A percentile compares a stretch with the other conserved stretches of the same genome.
Conservation (phyloP, 2,329 filamentous ascomycete genomes). For the Nothomitra cinnamomea region DNA sequence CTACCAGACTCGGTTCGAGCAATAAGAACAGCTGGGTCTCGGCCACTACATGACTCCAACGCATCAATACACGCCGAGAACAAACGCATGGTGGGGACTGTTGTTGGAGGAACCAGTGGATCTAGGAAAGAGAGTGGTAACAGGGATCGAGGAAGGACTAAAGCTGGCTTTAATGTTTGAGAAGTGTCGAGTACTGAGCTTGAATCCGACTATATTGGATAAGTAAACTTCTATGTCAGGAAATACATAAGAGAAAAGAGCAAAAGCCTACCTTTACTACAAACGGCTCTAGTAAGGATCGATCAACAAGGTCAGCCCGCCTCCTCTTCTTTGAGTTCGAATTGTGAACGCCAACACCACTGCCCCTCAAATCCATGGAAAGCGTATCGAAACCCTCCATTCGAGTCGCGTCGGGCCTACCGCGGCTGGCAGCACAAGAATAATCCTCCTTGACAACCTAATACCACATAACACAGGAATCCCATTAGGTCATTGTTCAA, state of each 20-base stretch:
- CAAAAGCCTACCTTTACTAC: not conserved
- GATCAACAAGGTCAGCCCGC: not conserved
- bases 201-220: constrained; percentile 18
- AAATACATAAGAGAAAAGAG: not conserved
- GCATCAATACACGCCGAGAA: constrained; percentile 22
- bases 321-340: not conserved
- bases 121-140: constrained; percentile 26
- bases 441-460: not conserved
- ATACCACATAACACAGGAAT: not conserved
- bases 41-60: constrained; percentile 16
- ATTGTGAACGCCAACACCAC: not conserved
- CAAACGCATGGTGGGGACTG: constrained; percentile 20
- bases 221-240: not conserved
- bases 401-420: not conserved
- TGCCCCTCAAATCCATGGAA: not conserved
- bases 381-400: too few species aligned
- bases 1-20: constrained; percentile 18
- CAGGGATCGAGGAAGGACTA: constrained; percentile 20
- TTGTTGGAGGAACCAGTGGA: constrained; percentile 13
- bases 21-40: constrained; percentile 19
- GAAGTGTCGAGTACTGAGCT: constrained; percentile 21
- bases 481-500: not conserved
- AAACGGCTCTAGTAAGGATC: not conserved
- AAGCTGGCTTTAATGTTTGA: constrained; percentile 21
- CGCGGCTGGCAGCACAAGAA: not conserved